Evolutionary conservation across 768 basidiomycete species (phyloP).

Genomic region (Pleurotus platypus): DNA sequence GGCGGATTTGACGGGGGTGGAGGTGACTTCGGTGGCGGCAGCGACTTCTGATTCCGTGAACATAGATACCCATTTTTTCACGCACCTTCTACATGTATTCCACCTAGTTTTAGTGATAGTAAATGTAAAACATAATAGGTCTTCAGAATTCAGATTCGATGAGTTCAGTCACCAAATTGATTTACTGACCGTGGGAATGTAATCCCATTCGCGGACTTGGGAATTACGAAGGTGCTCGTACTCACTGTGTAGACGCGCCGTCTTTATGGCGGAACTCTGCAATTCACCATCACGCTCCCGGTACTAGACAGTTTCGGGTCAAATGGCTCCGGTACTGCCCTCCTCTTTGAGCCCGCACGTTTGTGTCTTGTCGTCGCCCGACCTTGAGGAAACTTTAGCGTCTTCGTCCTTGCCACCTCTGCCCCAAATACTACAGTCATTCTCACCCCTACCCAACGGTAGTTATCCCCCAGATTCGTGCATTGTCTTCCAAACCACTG

Average conservation of each 20-base stretch:
- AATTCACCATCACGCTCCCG: neutral
- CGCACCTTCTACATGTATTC: too few species aligned
- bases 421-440: slow-evolving; percentile 75
- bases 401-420: slow-evolving; percentile 63
- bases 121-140: too few species aligned
- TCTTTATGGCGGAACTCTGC: neutral
- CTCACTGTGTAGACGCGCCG: neutral
- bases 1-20: slow-evolving; percentile 13
- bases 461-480: neutral
- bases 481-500: too few species aligned
- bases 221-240: neutral
- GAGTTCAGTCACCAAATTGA: too few species aligned
- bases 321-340: slow-evolving; percentile 56
- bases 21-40: slow-evolving; percentile 18
- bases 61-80: neutral
- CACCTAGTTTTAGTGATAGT: too few species aligned
- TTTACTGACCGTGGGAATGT: neutral
- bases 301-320: neutral
- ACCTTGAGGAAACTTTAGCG: slow-evolving; percentile 60
- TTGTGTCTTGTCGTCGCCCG: slow-evolving; percentile 67
- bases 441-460: slow-evolving; percentile 83
- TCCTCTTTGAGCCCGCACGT: slow-evolving; percentile 80
- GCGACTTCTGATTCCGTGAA: neutral
- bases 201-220: neutral
- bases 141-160: too few species aligned